A percentile compares a stretch with the other conserved stretches of the same genome.
phyloP scores from a whole-genome alignment of 371 early-diverging fungal genomes.

The Lichtheimia hyalospora region DNA sequence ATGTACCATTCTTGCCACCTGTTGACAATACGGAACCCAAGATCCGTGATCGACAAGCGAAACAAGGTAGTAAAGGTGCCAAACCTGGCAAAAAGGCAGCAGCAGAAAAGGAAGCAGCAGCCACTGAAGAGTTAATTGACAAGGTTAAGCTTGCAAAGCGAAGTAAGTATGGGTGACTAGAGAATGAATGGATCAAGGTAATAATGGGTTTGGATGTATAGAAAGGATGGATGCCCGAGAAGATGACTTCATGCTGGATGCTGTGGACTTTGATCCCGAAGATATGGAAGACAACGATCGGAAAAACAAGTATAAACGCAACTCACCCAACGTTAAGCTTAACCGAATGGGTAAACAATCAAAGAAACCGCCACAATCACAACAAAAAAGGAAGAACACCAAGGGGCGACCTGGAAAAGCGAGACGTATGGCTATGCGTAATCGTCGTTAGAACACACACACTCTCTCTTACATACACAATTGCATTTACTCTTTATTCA shows the following conservation, averaged over 20 bases:
- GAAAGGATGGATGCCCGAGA: constrained; percentile 15
- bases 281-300: constrained; percentile 24
- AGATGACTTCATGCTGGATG: constrained; percentile 4
- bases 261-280: constrained; percentile 30
- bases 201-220: not conserved
- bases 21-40: constrained; percentile 93
- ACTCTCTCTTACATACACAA: too few species aligned
- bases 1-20: constrained; percentile 81
- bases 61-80: constrained; percentile 70
- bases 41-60: constrained; percentile 56
- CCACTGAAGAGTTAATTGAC: constrained; percentile 76
- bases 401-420: constrained; percentile 38
- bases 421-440: constrained; percentile 25
- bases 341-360: constrained; percentile 2
- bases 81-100: constrained; percentile 6
- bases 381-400: constrained; percentile 16
- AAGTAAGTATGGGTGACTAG: constrained; percentile 49
- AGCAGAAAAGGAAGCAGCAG: constrained; percentile 66
- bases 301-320: constrained; percentile 11
- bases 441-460: constrained; percentile 1
- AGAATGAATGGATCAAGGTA: not conserved
- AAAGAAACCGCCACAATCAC: constrained; percentile 3
- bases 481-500: constrained; percentile 1
- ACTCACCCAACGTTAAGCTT: constrained; percentile 8
- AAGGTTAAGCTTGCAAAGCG: constrained; percentile 86